Percentiles rank a stretch among this genome's conserved stretches.
Conservation (phyloP, 2,329 filamentous ascomycete species). For the Fusarium abutilonis region DNA sequence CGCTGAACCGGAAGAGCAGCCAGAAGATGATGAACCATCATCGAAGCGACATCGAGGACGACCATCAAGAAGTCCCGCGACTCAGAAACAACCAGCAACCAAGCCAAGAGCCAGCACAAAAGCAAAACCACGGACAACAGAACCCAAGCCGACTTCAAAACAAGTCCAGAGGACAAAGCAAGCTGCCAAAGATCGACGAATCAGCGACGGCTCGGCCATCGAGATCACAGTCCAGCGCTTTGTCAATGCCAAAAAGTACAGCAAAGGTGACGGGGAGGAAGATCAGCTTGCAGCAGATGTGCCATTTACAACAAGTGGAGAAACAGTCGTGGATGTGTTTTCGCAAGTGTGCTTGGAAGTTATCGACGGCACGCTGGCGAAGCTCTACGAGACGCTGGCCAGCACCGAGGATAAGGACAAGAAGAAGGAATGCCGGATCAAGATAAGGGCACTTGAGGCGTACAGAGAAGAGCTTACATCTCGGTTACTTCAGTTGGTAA, state of each 20-base stretch:
- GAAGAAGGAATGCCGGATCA: constrained; percentile 65
- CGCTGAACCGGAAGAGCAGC: constrained; percentile 51
- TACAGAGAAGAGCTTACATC: constrained; percentile 67
- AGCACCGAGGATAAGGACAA: constrained; percentile 56
- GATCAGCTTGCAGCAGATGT: constrained; percentile 62
- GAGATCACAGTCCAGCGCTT: constrained; percentile 71
- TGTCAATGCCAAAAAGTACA: constrained; percentile 56
- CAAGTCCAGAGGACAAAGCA: constrained; percentile 34
- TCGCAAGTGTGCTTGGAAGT: constrained; percentile 70
- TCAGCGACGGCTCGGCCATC: constrained; percentile 50
- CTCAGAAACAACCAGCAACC: constrained; percentile 52
- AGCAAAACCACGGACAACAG: constrained; percentile 32
- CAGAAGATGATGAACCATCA: constrained; percentile 46
- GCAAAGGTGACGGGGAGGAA: constrained; percentile 52
- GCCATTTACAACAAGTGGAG: constrained; percentile 64
- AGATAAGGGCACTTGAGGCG: constrained; percentile 65
- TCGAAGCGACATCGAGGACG: constrained; percentile 53
- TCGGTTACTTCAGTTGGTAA: constrained; percentile 67
- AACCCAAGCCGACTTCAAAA: constrained; percentile 39
- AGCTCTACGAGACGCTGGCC: constrained; percentile 55
- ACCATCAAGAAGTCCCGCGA: constrained; percentile 53
- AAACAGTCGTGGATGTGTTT: constrained; percentile 71
- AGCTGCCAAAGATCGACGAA: constrained; percentile 35
- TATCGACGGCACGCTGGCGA: constrained; percentile 60
- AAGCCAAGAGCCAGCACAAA: constrained; percentile 38